A percentile compares a stretch with the other conserved stretches of the same genome.
phyloP scores from a whole-genome alignment of 2,329 filamentous ascomycete species.

The Ascosphaera acerosa region DNA sequence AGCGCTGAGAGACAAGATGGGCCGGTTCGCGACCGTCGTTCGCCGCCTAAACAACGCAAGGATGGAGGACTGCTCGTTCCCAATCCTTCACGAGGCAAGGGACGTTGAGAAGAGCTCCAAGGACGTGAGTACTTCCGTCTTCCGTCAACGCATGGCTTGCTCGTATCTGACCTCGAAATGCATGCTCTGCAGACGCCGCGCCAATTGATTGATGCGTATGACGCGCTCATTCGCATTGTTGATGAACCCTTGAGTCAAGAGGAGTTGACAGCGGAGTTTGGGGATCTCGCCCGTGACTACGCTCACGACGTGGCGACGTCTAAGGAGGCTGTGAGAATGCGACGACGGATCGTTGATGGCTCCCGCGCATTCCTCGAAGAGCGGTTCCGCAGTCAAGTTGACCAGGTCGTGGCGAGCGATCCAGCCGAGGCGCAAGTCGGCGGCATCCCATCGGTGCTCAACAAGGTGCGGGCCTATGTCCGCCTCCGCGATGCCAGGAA shows the following conservation, averaged over 20 bases:
- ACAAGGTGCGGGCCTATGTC: conserved; percentile 82
- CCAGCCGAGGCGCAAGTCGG: conserved; percentile 74
- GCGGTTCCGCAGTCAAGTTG: conserved; percentile 53
- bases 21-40: conserved; percentile 53
- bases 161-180: too few species aligned
- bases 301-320: conserved; percentile 48
- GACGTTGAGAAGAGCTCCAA: conserved; percentile 47
- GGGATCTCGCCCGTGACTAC: conserved; percentile 44
- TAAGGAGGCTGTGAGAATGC: conserved; percentile 35
- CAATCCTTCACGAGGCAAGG: conserved; percentile 50
- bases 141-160: background rate
- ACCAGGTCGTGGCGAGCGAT: conserved; percentile 53
- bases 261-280: conserved; percentile 18
- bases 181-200: conserved; percentile 31
- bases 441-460: conserved; percentile 64
- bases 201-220: conserved; percentile 60
- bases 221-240: conserved; percentile 53
- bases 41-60: conserved; percentile 53
- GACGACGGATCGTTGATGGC: conserved; percentile 55
- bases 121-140: conserved; percentile 13
- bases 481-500: conserved; percentile 55
- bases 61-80: conserved; percentile 38
- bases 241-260: conserved; percentile 38
- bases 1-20: conserved; percentile 60
- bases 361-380: conserved; percentile 59